Evolutionary conservation across 345 rosid species (phyloP), one percentile per base, ranked within the genome.

Genomic region (Adansonia digitata): DNA sequence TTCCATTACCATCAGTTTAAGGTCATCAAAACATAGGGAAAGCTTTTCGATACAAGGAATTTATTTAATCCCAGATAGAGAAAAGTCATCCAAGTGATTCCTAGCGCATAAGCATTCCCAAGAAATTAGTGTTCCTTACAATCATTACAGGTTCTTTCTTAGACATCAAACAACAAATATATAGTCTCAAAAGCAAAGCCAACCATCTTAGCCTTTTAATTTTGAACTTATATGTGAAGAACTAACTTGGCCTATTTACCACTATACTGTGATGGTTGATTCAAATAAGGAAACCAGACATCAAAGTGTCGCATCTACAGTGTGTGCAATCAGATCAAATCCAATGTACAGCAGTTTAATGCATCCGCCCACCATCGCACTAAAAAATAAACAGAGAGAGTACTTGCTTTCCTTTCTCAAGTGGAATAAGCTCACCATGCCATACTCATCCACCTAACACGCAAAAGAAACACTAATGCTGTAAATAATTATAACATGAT

Each of bases 351-450:
- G 20, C 17, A 14, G 37, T 59, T 9, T 45, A 42, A 64, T 43
- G 39, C 1, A 43, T 7, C 22, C 34, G 62, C 52, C 13, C 15
- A 51, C 2, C 43, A 13, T 20, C 5, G 4, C 53, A 8, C 4
- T 34, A 12, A 52, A 13, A 24, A 14, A 60, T 4, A 42, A 49
- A 79, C 7, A 69, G 15, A 60, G 35, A 35, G 60, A 45, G 18
- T 52, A 93, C 98, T 94, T 93, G 72, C 74, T 81, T 59, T 91
- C 93, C 86, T 91, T 93, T 80, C 90, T 86, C 77, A 93, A 79
- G 84, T 93, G 87, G 26, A 91, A 89, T 1, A 95, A 91, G 83
- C 91, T 91, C 82, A 93, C 98, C 98, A 91, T 93, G 88, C 88
- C 85, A 81, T 83, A 95, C 63, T 91, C 88, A 74, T 92, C 93